Evolutionary conservation across 2,329 filamentous ascomycete genomes (phyloP), one percentile per base, ranked within the genome.

Genomic region (Colletotrichum sp.): DNA sequence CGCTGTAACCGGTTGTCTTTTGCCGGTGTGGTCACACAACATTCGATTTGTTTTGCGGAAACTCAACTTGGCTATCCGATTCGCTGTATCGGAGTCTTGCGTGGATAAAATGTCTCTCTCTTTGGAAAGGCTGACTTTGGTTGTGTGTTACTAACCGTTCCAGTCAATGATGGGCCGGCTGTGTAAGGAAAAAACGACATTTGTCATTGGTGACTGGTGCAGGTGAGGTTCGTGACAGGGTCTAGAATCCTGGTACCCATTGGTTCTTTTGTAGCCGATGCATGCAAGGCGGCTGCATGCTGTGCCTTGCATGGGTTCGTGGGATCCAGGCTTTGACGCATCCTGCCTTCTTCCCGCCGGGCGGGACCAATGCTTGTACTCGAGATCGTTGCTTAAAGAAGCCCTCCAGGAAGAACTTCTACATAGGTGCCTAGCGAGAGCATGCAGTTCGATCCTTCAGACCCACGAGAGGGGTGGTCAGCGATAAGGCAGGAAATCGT

Each of bases 261-360:
- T 65, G 65, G 70, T 21, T 21, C 65, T 70, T 69, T 73, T 73
- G 71, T 69, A 70, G 65, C 39, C 57, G 28, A 32, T 39, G 65
- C 21, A n/a, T 39, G n/a, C 60, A 28, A 24, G 24, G 21, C 13
- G 52, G n/a, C 36, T 44, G 57, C 65, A 69, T 52, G 16, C 18
- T 72, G 71, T 73, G 39, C 71, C 71, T 69, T 73, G 71, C 65
- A 69, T 73, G 65, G 65, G 57, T 69, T 73, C 39, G 24, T 39
- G 36, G 10, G 32, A 26, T 59, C 24, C 26, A 15, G 39, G 8
- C 39, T 39, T 7, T 1, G 8, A 59, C 55, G 55, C 24, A 59
- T n/a, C 0, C 0, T 21, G n/a, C n/a, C 8, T 32, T 62, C 18
- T 62, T n/a, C 28, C 21, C 0, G n/a, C n/a, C 10, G 10, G 44